These are phyloP conservation scores for Eleusine coracana DNA, from an alignment of 176 grass and related monocot genomes.

Conservation along the genomic window DNA sequence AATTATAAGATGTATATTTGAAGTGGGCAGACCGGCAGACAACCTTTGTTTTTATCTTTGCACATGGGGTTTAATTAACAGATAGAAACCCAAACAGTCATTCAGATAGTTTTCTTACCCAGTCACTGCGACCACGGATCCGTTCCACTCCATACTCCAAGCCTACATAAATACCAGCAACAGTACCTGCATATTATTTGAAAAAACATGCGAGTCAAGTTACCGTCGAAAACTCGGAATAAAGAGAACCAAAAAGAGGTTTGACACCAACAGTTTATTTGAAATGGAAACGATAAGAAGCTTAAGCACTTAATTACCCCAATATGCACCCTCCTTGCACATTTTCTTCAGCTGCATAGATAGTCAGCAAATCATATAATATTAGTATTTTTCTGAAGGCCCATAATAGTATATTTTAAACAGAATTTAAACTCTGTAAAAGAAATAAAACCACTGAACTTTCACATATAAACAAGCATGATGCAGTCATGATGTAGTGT, in stretches of 20 bases:
- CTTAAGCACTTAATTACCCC: constrained; percentile 54
- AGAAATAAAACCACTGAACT: background rate
- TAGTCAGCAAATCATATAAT: background rate
- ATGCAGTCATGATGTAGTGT: background rate
- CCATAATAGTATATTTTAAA: background rate
- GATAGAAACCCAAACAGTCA: background rate
- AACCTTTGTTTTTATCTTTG: background rate
- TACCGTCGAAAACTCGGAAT: background rate
- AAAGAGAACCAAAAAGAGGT: background rate
- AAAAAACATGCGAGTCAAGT: background rate
- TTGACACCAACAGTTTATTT: background rate
- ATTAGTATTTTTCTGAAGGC: background rate
- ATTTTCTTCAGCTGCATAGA: constrained; percentile 74
- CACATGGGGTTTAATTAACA: background rate
- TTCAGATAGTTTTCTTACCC: constrained; percentile 54
- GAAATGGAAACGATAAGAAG: background rate
- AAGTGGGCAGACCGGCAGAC: background rate
- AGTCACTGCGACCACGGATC: constrained; percentile 60
- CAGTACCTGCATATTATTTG: constrained; percentile 47
- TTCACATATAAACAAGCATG: background rate
- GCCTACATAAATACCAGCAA: constrained; percentile 81
- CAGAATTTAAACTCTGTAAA: background rate
- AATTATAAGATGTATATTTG: background rate
- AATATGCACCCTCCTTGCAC: constrained; percentile 79
- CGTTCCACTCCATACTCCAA: constrained; percentile 75